These are phyloP conservation scores for Miscanthus lutarioriparius DNA, from an alignment of 176 grass and related monocot species.

Conservation along the genomic window DNA sequence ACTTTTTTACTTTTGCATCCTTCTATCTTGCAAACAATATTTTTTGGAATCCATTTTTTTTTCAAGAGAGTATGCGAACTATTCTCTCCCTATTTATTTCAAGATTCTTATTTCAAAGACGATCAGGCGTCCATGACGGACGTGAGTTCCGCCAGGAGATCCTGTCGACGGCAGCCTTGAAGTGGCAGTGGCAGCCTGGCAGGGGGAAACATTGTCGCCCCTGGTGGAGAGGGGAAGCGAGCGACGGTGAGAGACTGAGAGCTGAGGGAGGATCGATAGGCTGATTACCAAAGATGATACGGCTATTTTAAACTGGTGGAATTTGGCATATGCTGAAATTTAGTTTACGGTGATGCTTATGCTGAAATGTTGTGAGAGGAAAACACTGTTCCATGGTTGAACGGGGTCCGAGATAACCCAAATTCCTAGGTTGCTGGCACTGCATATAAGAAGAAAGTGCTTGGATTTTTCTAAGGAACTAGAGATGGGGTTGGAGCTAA, in stretches of 20 bases:
- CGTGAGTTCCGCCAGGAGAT: neutral
- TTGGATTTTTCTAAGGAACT: neutral
- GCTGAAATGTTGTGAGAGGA: too few species aligned
- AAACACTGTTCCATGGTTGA: too few species aligned
- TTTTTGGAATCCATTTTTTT: neutral
- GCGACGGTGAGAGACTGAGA: neutral
- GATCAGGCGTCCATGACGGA: neutral
- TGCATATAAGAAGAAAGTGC: too few species aligned
- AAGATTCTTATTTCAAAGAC: neutral
- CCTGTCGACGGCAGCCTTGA: neutral
- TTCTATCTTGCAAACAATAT: neutral
- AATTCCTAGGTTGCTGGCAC: too few species aligned
- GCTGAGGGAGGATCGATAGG: neutral
- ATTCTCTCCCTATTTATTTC: neutral
- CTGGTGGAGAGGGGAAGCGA: neutral
- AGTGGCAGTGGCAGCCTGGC: neutral
- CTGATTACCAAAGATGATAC: neutral
- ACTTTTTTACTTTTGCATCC: neutral
- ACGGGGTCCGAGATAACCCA: too few species aligned
- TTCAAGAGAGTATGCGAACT: neutral
- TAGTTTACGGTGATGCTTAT: too few species aligned
- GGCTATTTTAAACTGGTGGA: neutral
- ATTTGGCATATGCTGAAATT: too few species aligned
- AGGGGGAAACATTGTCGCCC: too few species aligned
- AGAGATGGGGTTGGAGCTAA: neutral